Percentiles rank a stretch among this genome's conserved stretches.
phyloP scores from a whole-genome alignment of 495 filamentous ascomycete species.

The Cladorrhinum samala region DNA sequence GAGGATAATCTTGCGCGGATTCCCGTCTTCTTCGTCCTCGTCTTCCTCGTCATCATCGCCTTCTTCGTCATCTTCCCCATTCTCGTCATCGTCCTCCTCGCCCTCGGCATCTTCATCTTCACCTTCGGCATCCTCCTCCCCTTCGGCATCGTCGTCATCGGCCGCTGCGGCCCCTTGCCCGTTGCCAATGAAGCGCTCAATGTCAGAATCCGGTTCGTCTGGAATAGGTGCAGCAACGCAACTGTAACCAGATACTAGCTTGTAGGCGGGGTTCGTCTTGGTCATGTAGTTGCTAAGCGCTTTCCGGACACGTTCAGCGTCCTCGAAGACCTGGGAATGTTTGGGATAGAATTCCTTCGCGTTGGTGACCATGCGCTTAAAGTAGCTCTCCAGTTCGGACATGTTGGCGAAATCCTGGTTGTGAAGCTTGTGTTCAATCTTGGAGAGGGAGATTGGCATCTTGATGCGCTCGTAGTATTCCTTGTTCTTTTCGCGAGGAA shows the following conservation, averaged over 20 bases:
- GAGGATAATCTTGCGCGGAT: slow-evolving; percentile 24
- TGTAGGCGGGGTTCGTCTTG: slow-evolving; percentile 68
- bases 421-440: slow-evolving; percentile 64
- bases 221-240: slow-evolving; percentile 57
- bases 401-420: slow-evolving; percentile 56
- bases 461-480: slow-evolving; percentile 68
- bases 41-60: slow-evolving; percentile 30
- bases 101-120: slow-evolving; percentile 25
- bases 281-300: slow-evolving; percentile 69
- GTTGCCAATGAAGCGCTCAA: slow-evolving; percentile 9
- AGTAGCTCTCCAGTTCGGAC: slow-evolving; percentile 60
- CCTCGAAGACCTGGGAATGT: slow-evolving; percentile 57
- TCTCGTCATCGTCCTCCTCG: slow-evolving; percentile 15
- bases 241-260: slow-evolving; percentile 47
- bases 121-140: slow-evolving; percentile 15
- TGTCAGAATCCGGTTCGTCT: slow-evolving; percentile 30
- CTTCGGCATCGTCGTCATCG: slow-evolving; percentile 14
- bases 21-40: slow-evolving; percentile 28
- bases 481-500: slow-evolving; percentile 54
- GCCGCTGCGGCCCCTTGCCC: slow-evolving; percentile 19
- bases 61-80: slow-evolving; percentile 4
- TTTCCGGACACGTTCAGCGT: slow-evolving; percentile 71
- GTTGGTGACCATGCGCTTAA: slow-evolving; percentile 72
- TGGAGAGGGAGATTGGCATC: slow-evolving; percentile 69
- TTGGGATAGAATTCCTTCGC: slow-evolving; percentile 67